phyloP scores from a whole-genome alignment of 2,329 filamentous ascomycete species.

The Aspergillus intermedius region DNA sequence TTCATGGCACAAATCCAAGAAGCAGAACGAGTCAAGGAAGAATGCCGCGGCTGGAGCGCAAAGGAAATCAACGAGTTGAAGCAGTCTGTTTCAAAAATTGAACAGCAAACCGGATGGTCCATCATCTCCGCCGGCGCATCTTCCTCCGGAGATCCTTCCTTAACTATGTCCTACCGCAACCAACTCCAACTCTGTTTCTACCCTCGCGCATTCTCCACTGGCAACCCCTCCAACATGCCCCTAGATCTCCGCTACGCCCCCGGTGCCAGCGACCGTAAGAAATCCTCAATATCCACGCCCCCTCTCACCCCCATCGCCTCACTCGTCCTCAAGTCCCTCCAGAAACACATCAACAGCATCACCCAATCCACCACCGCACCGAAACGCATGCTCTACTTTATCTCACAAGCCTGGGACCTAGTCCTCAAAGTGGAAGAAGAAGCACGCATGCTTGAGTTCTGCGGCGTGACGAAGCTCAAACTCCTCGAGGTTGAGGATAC shows the following conservation, averaged over 20 bases:
- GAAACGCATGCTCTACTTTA: constrained; percentile 34
- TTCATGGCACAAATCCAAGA: constrained; percentile 69
- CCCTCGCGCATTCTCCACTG: constrained; percentile 30
- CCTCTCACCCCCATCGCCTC: constrained; percentile 32
- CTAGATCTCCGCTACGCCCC: constrained; percentile 32
- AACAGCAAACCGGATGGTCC: constrained; percentile 40
- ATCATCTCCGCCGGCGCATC: constrained; percentile 31
- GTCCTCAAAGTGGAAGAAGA: constrained; percentile 37
- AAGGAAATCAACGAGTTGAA: constrained; percentile 75
- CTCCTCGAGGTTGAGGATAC: constrained; percentile 22
- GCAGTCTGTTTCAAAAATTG: constrained; percentile 37
- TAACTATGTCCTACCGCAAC: constrained; percentile 38
- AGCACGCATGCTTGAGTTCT: constrained; percentile 38
- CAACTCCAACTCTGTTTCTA: constrained; percentile 39
- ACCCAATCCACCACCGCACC: constrained; percentile 29
- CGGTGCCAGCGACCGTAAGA: constrained; percentile 9
- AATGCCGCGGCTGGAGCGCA: constrained; percentile 82
- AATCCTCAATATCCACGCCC: constrained; percentile 2
- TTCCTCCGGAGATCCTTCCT: constrained; percentile 23
- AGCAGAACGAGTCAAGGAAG: constrained; percentile 76
- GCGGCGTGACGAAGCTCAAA: constrained; percentile 37
- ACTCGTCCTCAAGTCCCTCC: constrained; percentile 38
- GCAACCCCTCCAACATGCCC: constrained; percentile 18
- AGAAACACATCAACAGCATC: constrained; percentile 30
- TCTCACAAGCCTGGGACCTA: constrained; percentile 39